Evolutionary conservation across 768 basidiomycete species (phyloP).

Genomic region (Agrocybe praecox): DNA sequence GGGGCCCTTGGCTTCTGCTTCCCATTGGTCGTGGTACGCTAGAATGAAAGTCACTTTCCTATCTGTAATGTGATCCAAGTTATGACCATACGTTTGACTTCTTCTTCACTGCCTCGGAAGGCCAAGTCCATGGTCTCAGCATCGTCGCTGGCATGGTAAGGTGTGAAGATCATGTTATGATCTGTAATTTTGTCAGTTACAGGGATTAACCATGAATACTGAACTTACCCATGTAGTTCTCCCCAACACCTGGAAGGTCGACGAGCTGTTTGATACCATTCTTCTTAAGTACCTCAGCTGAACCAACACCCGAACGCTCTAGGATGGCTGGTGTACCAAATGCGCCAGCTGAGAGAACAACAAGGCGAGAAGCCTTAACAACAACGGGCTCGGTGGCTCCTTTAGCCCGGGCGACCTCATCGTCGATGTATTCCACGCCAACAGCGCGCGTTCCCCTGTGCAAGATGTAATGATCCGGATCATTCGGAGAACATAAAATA

Average conservation of each 20-base stretch:
- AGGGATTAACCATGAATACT: not conserved
- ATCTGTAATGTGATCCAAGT: not conserved
- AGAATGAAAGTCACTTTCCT: not conserved
- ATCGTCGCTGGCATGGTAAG: conserved; percentile 45
- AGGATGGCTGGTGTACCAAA: conserved; percentile 58
- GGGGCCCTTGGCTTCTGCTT: conserved; percentile 41
- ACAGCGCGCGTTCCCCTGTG: conserved; percentile 42
- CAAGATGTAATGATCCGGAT: not conserved
- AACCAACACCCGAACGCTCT: conserved; percentile 63
- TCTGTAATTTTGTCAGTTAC: conserved; percentile 28
- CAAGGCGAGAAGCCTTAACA: conserved; percentile 42
- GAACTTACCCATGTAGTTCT: conserved; percentile 54
- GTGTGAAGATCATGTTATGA: conserved; percentile 38
- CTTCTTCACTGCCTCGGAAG: conserved; percentile 39
- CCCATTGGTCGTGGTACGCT: conserved; percentile 29
- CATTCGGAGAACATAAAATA: not conserved
- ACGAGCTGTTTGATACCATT: conserved; percentile 51
- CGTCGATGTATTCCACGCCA: conserved; percentile 53
- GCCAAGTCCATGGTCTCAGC: conserved; percentile 52
- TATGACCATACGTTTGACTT: conserved; percentile 35
- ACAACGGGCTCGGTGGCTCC: conserved; percentile 17
- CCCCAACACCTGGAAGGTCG: conserved; percentile 76
- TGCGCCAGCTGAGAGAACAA: conserved; percentile 52
- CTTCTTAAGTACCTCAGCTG: conserved; percentile 42
- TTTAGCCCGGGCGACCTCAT: conserved; percentile 27